Base-by-base conservation (phyloP, 1,284 basidiomycete genomes). In the Apiotrichum akiyoshidainum region DNA sequence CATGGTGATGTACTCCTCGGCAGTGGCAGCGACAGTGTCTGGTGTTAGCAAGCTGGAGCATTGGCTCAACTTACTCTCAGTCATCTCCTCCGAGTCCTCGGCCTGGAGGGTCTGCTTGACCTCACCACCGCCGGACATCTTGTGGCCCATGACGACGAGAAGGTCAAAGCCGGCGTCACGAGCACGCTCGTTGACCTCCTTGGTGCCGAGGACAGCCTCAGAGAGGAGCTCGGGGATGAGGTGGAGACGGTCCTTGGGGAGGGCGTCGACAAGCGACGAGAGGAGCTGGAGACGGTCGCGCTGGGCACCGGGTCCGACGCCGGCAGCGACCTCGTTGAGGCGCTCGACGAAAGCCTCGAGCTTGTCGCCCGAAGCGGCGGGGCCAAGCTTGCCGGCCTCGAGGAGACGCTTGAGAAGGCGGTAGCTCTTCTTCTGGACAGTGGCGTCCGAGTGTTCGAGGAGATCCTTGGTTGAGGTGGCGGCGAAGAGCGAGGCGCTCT, bases 1-100 rank as follows among this genome's bases (percentile, higher is more conserved):
- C 94, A 99, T 99, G 12, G 90, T 98, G 78, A 99, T 82, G 73
- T 90, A 99, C 76, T 99, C 96, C 68, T 93, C 87, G 47, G 95
- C 83, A 65, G 76, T 92, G 1, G 93, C 96, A 47, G 82, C 80
- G 49, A 87, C 90, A 84, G 69, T 58, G 45, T 64, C 68, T 67
- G 50, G 37, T 35, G 44, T 49, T 34, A 42, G 21, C 37, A 26
- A 35, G 5, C 2, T 9, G 4, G n/a, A 45, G 16, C 11, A n/a
- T 22, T 19, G 47, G 58, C 56, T 33, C 52, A 56, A 66, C 67
- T 59, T 67, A 86, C 86, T 84, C 77, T 85, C 86, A 5, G 76
- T 78, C 63, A 78, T 80, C 60, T 87, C 88, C 66, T 87, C 85
- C 55, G 70, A 75, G 37, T 86, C 90, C 65, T 89, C 89, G 11